Conservation (phyloP, 2,329 filamentous ascomycete species). For the Fusarium robinianum region DNA sequence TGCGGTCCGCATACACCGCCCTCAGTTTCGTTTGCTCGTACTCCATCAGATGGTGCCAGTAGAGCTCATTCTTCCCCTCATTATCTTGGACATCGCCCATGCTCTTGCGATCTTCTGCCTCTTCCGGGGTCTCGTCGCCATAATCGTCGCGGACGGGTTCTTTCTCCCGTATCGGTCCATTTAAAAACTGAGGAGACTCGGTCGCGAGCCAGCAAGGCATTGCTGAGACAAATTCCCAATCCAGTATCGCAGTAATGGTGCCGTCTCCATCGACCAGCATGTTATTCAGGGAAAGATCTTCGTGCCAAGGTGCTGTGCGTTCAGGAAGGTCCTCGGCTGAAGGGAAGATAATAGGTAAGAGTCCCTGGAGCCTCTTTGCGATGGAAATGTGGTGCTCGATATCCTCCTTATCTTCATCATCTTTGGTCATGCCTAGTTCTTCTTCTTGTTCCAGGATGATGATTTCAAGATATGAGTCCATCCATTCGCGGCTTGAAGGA, state of each 20-base stretch:
- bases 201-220: constrained; percentile 46
- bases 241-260: constrained; percentile 43
- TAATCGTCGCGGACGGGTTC: constrained; percentile 41
- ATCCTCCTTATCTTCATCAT: constrained; percentile 1
- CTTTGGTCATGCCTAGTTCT: neutral
- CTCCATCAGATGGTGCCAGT: constrained; percentile 46
- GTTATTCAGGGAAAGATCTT: constrained; percentile 46
- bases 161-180: constrained; percentile 32
- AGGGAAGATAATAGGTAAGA: neutral
- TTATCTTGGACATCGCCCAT: constrained; percentile 38
- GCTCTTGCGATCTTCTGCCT: neutral
- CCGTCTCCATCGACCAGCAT: constrained; percentile 47
- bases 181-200: constrained; percentile 46
- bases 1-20: constrained; percentile 36
- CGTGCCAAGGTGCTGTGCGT: constrained; percentile 36
- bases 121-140: constrained; percentile 32
- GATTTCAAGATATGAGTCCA: constrained; percentile 19
- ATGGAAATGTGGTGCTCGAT: neutral
- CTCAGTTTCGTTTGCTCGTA: constrained; percentile 46
- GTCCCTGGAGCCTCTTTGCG: neutral
- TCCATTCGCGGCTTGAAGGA: constrained; percentile 42
- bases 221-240: constrained; percentile 50
- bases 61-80: constrained; percentile 45
- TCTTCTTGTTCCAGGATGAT: neutral
- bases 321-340: neutral